Conservation (phyloP, 352 stramenopile species). For the Globisporangium nagaii region DNA sequence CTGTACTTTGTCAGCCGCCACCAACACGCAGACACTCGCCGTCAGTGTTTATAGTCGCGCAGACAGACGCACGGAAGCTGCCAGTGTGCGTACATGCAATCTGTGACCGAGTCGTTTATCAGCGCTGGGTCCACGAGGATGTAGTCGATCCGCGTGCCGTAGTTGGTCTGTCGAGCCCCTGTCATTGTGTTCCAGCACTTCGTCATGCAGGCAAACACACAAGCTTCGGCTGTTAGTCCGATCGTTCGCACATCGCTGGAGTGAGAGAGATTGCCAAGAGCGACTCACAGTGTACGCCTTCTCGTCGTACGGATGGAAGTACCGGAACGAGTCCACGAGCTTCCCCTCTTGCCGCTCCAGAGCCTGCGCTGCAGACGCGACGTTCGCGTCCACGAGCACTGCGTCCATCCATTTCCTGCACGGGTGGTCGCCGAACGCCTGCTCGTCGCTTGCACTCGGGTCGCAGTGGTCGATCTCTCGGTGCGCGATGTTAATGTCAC, state of each 20-base stretch:
- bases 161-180: constrained; percentile 85
- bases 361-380: neutral
- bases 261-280: neutral
- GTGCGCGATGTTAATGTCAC: constrained; percentile 84
- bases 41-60: too few relatives aligned
- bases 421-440: constrained; percentile 50
- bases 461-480: constrained; percentile 77
- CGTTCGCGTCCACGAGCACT: constrained; percentile 5
- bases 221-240: too few relatives aligned
- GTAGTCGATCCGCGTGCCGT: constrained; percentile 89
- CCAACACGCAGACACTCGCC: neutral
- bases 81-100: constrained; percentile 70
- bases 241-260: too few relatives aligned
- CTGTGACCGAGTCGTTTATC: constrained; percentile 30
- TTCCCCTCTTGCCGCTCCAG: constrained; percentile 1
- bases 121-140: constrained; percentile 69
- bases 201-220: too few relatives aligned
- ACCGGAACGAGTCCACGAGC: constrained; percentile 79
- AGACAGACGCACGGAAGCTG: too few relatives aligned
- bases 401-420: constrained; percentile 65
- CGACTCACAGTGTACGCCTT: constrained; percentile 75
- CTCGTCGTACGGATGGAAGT: constrained; percentile 59
- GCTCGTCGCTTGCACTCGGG: constrained; percentile 24
- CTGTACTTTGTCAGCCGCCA: too few relatives aligned
- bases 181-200: constrained; percentile 89